A percentile compares a stretch with the other conserved stretches of the same genome.
Conservation (phyloP, 805 yeast species). For the Candida glaebosa region DNA sequence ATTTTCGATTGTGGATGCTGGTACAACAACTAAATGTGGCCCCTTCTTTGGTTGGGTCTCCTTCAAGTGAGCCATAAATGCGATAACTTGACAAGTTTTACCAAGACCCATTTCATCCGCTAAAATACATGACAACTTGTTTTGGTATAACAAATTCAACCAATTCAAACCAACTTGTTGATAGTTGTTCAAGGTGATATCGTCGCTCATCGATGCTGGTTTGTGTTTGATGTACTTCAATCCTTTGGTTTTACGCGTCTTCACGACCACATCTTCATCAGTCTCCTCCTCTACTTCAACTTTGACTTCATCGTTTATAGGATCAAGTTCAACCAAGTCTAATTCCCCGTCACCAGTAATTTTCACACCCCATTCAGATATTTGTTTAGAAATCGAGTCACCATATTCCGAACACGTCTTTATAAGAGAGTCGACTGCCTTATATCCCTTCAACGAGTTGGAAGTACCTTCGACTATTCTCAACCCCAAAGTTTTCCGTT, state of each 20-base stretch:
- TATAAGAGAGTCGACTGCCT: slow-evolving; percentile 91
- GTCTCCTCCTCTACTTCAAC: slow-evolving; percentile 20
- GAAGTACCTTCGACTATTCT: slow-evolving; percentile 68
- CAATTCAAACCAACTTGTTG: slow-evolving; percentile 98
- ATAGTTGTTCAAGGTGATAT: slow-evolving; percentile 72
- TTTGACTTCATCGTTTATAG: slow-evolving; percentile 27
- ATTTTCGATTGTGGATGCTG: slow-evolving; percentile 93
- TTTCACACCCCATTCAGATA: slow-evolving; percentile 85
- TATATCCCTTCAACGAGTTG: slow-evolving; percentile 77
- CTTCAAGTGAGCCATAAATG: slow-evolving; percentile 83
- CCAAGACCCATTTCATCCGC: slow-evolving; percentile 99
- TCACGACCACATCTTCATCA: slow-evolving; percentile 31
- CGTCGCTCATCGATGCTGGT: slow-evolving; percentile 64
- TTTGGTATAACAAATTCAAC: slow-evolving; percentile 75
- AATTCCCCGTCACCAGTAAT: slow-evolving; percentile 67
- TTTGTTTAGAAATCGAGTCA: slow-evolving; percentile 61
- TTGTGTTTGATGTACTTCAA: slow-evolving; percentile 57
- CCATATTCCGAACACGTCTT: slow-evolving; percentile 81
- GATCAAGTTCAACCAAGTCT: slow-evolving; percentile 52
- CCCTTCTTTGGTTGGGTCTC: slow-evolving; percentile 54
- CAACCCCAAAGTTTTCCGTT: slow-evolving; percentile 61
- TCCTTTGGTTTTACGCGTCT: slow-evolving; percentile 18
- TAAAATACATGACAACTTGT: slow-evolving; percentile 81
- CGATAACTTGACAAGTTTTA: slow-evolving; percentile 92
- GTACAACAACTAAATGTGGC: slow-evolving; percentile 93